Conservation (phyloP, 306 rosid species). For the Pterocarpus macrocarpus region DNA sequence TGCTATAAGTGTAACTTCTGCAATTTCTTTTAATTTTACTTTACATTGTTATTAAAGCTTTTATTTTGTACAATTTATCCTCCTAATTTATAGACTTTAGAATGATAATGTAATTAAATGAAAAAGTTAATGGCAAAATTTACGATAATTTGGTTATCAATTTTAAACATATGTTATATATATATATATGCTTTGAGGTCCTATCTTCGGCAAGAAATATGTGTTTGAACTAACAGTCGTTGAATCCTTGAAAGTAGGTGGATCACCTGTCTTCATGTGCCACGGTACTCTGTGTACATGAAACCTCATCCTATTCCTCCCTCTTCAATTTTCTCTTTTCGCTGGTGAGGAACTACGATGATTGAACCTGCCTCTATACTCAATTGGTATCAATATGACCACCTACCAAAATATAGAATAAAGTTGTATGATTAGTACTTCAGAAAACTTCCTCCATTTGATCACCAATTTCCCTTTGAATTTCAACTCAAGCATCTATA, state of each 20-base stretch:
- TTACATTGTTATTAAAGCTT: neutral
- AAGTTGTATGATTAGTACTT: neutral
- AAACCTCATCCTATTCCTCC: neutral
- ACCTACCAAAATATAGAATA: constrained; percentile 6
- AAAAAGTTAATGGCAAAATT: no score
- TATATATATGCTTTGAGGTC: neutral
- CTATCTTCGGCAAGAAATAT: constrained; percentile 37
- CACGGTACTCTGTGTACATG: constrained; percentile 1
- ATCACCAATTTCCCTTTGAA: neutral
- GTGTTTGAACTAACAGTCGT: constrained; percentile 60
- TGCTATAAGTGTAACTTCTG: no score
- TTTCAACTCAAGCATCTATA: neutral
- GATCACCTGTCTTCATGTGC: constrained; percentile 41
- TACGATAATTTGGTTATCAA: neutral
- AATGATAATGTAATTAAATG: no score
- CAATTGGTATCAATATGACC: neutral
- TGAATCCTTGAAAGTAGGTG: constrained; percentile 45
- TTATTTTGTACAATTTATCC: neutral
- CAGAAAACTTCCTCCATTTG: neutral
- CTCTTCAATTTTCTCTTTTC: neutral
- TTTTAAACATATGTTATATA: neutral
- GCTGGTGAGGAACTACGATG: constrained; percentile 4
- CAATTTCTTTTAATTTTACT: neutral
- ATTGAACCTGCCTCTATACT: neutral
- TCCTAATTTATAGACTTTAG: neutral